These are phyloP conservation scores for Dactylis glomerata DNA, from an alignment of 176 grass and related monocot species.

Conservation along the genomic window DNA sequence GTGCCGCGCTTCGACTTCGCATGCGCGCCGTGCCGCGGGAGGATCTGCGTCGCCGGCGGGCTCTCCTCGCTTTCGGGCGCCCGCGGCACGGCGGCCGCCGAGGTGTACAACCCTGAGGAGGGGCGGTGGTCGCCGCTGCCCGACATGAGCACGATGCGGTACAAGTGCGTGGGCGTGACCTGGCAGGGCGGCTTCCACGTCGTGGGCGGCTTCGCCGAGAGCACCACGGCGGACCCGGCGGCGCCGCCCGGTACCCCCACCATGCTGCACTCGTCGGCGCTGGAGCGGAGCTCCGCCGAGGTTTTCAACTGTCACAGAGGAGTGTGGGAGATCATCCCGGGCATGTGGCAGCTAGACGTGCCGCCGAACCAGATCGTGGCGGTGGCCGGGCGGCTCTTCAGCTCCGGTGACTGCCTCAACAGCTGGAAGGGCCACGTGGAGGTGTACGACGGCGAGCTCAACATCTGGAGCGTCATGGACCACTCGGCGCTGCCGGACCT, in stretches of 20 bases:
- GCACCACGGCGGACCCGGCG: conserved; percentile 9
- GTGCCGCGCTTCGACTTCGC: conserved; percentile 69
- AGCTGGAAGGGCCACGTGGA: conserved; percentile 70
- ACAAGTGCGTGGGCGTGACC: conserved; percentile 67
- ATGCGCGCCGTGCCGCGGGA: conserved; percentile 46
- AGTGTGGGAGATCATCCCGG: conserved; percentile 56
- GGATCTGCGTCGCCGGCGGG: conserved; percentile 62
- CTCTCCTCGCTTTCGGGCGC: conserved; percentile 42
- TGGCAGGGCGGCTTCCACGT: conserved; percentile 72
- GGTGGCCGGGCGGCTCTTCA: conserved; percentile 49
- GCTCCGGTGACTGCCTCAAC: conserved; percentile 82
- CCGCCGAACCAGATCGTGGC: conserved; percentile 70
- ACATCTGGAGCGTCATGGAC: conserved; percentile 70
- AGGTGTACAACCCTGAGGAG: conserved; percentile 36
- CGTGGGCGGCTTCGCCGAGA: conserved; percentile 59
- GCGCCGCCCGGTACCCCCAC: not conserved
- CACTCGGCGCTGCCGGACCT: conserved; percentile 47
- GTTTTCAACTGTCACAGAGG: conserved; percentile 41
- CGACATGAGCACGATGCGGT: conserved; percentile 54
- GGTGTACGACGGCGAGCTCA: conserved; percentile 65
- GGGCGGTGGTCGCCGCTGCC: conserved; percentile 48
- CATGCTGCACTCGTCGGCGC: conserved; percentile 38
- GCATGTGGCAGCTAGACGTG: conserved; percentile 87
- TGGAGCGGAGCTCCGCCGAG: conserved; percentile 78
- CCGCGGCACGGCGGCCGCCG: conserved; percentile 54